Base-by-base conservation (phyloP, 1,139 yeast genomes). In the Yamadazyma buinensis region DNA sequence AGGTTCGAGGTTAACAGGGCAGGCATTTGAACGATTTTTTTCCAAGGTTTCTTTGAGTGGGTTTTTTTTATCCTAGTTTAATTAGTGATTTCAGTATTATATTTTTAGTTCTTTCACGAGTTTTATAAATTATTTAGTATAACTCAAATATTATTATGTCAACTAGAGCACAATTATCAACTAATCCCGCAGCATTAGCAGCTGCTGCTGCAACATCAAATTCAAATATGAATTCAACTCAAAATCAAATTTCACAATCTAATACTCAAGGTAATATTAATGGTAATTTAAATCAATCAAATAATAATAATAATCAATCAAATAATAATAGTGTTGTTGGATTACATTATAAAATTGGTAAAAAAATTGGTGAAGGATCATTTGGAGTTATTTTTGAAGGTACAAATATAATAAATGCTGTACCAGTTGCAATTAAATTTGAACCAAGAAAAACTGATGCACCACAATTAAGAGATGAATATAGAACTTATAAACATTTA, bases 361-460 rank as follows among this genome's bases (percentile, higher is more conserved):
- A 83, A 57, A 84, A 84, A 58, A 82, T 84, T 34, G 94, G 94
- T 38, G 94, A 83, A 57, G 94, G 94, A 15, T 83, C 92, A 2
- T 84, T 84, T 57, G 94, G 94, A 36, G 86, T 84, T 26, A 75
- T 84, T 36, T 84, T 84, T 51, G 94, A 84, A 63, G 94, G 94
- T 43, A 73, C 82, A 27, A 84, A 84, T 51, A 71, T 84, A 52
- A 73, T 83, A 48, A 83, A 82, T 53, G 84, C 84, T 28, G 77
- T 77, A 12, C 82, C 83, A 9, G 92, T 84, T 21, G 94, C 88
- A 24, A 83, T 84, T 51, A 76, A 76, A 51, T 76, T 75, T 50
- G 97, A 92, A 61, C 95, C 96, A 19, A 74, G 97, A 48, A 86
- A 88, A 54, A 80, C 94, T n/a, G 97, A 92, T 52, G 96, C 97